Percentiles rank a stretch among this genome's conserved stretches.
Conservation (phyloP, 192 early-diverging fungal species). For the Chytriomyces hyalinus region DNA sequence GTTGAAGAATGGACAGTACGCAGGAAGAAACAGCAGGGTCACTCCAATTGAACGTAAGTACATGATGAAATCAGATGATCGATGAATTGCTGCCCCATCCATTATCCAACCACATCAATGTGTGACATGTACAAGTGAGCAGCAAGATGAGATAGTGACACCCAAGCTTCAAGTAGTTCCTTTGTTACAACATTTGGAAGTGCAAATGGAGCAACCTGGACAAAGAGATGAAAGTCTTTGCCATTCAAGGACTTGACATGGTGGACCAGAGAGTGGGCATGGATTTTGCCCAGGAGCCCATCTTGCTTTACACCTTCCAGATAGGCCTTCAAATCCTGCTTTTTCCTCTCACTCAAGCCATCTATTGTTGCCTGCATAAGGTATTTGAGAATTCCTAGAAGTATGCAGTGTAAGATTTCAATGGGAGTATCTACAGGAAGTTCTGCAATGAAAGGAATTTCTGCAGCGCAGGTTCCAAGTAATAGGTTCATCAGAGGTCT, state of each 20-base stretch:
- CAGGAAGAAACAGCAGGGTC: background rate
- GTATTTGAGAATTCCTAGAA: background rate
- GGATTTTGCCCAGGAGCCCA: background rate
- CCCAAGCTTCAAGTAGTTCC: background rate
- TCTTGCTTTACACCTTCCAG: background rate
- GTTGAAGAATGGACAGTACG: constrained; percentile 5
- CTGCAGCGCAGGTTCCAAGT: background rate
- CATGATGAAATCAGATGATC: background rate
- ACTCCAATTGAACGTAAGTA: background rate
- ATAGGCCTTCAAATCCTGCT: background rate
- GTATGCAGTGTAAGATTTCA: background rate
- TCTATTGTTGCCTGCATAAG: background rate
- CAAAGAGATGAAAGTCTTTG: background rate
- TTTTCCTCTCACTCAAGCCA: background rate
- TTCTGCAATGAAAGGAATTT: background rate
- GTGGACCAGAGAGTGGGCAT: background rate
- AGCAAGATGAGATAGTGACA: background rate
- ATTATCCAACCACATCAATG: constrained; percentile 20
- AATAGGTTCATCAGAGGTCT: background rate
- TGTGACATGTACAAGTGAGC: background rate
- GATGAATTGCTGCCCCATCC: background rate
- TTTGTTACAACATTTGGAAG: background rate
- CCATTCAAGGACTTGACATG: constrained; percentile 5
- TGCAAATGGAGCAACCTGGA: background rate
- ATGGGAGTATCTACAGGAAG: background rate